Conservation (phyloP, 148 eudicot species). For the Nyssa sinensis region DNA sequence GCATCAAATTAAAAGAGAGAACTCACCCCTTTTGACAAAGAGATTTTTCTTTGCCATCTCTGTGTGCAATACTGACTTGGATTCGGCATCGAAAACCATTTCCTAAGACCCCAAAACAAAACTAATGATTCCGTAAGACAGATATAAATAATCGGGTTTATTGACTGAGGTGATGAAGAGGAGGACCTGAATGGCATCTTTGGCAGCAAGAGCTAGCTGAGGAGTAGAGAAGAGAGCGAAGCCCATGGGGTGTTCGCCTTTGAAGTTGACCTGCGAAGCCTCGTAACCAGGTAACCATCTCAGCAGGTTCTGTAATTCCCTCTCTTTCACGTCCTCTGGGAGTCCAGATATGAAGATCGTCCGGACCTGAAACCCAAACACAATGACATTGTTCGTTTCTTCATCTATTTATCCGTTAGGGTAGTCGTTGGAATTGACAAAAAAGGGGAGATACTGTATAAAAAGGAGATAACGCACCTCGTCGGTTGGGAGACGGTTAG, state of each 20-base stretch:
- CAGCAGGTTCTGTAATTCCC: slow-evolving; percentile 76
- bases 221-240: slow-evolving; percentile 76
- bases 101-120: slow-evolving; percentile 38
- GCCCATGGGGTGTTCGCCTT: slow-evolving; percentile 90
- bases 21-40: slow-evolving; percentile 85
- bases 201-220: slow-evolving; percentile 80
- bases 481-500: slow-evolving; percentile 27
- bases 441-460: no score
- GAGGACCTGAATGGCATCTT: slow-evolving; percentile 94
- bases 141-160: no score
- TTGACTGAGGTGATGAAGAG: no score
- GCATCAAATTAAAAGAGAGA: slow-evolving; percentile 4
- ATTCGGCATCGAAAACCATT: slow-evolving; percentile 81
- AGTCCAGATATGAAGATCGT: slow-evolving; percentile 88
- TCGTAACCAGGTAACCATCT: slow-evolving; percentile 97
- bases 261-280: slow-evolving; percentile 94
- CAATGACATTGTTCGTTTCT: background rate
- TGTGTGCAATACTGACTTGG: slow-evolving; percentile 75
- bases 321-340: slow-evolving; percentile 92
- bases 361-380: slow-evolving; percentile 47
- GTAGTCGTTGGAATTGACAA: background rate
- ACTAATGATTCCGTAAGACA: no score
- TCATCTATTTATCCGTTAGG: background rate
- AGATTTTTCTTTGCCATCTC: slow-evolving; percentile 99
- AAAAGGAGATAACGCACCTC: slow-evolving; percentile 34